phyloP scores from a whole-genome alignment of 1,284 basidiomycete species.

The Gomphus bonarii region DNA sequence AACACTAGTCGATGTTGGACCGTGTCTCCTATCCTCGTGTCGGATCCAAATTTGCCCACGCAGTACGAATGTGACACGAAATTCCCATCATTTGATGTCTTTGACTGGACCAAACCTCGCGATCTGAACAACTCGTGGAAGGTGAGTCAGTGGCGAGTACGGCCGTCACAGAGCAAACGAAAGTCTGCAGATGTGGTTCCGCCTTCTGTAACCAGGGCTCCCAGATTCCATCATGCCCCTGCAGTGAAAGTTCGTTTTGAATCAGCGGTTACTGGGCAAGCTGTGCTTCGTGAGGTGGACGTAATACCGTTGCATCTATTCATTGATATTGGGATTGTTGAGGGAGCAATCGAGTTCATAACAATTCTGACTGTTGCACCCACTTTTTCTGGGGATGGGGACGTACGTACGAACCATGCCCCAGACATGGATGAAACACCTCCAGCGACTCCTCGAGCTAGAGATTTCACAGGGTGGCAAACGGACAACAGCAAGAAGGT shows the following conservation, averaged over 20 bases:
- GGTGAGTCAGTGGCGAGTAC: slow-evolving; percentile 49
- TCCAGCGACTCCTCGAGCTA: slow-evolving; percentile 25
- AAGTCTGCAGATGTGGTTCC: neutral
- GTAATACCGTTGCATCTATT: slow-evolving; percentile 63
- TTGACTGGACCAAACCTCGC: slow-evolving; percentile 50
- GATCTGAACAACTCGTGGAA: slow-evolving; percentile 35
- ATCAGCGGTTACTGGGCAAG: neutral
- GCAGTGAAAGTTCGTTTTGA: slow-evolving; percentile 4
- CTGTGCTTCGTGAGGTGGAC: slow-evolving; percentile 21
- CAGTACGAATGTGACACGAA: slow-evolving; percentile 17
- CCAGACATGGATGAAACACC: slow-evolving; percentile 25
- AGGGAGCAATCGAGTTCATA: neutral
- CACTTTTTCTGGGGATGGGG: neutral
- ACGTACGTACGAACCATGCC: slow-evolving; percentile 12
- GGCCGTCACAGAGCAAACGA: slow-evolving; percentile 17
- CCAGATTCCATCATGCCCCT: neutral
- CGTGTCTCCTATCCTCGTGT: slow-evolving; percentile 13
- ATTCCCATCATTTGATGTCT: slow-evolving; percentile 44
- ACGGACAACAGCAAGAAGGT: slow-evolving; percentile 25
- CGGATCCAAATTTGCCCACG: slow-evolving; percentile 13
- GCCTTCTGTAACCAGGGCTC: neutral
- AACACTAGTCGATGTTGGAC: neutral
- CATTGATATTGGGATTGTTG: slow-evolving; percentile 50
- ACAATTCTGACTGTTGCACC: neutral
- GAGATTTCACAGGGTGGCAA: neutral